Percentiles rank a stretch among this genome's conserved stretches.
Conservation (phyloP, 1,284 basidiomycete species). For the Ustilago crameri region DNA sequence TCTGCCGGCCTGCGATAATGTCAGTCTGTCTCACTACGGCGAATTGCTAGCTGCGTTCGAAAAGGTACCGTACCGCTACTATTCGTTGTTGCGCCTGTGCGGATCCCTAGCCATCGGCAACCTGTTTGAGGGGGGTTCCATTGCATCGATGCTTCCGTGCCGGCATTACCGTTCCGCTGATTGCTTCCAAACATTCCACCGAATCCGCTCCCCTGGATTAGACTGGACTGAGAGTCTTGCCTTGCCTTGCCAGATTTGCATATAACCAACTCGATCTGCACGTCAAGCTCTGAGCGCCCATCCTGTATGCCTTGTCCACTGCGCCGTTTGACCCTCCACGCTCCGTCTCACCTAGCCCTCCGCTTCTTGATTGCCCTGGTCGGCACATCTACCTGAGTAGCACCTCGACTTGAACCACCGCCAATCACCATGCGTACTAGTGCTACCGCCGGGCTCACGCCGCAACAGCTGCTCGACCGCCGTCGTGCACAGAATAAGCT, state of each 20-base stretch:
- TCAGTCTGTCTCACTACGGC: background rate
- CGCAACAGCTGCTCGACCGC: conserved; percentile 48
- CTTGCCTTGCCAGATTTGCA: too few relatives aligned
- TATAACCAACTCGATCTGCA: too few relatives aligned
- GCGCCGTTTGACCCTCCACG: background rate
- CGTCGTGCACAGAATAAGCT: conserved; percentile 53
- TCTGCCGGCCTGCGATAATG: background rate
- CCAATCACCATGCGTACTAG: conserved; percentile 31
- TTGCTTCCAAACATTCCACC: background rate
- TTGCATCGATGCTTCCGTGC: conserved; percentile 1
- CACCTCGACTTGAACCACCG: background rate
- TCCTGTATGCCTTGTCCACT: background rate
- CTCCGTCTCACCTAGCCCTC: background rate
- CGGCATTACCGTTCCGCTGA: background rate
- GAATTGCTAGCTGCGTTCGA: background rate
- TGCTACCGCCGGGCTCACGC: conserved; percentile 36
- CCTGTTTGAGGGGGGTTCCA: background rate
- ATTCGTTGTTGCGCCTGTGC: background rate
- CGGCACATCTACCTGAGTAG: conserved; percentile 2
- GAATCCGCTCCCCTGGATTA: background rate
- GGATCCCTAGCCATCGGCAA: conserved; percentile 5
- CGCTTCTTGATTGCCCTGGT: conserved; percentile 7
- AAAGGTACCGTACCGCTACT: conserved; percentile 7
- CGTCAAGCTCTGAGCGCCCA: background rate
- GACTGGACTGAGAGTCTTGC: too few relatives aligned